A percentile compares a stretch with the other conserved stretches of the same genome.
These are phyloP conservation scores for Pichia sp. DNA, from an alignment of 1,139 yeast species.

Conservation along the genomic window DNA sequence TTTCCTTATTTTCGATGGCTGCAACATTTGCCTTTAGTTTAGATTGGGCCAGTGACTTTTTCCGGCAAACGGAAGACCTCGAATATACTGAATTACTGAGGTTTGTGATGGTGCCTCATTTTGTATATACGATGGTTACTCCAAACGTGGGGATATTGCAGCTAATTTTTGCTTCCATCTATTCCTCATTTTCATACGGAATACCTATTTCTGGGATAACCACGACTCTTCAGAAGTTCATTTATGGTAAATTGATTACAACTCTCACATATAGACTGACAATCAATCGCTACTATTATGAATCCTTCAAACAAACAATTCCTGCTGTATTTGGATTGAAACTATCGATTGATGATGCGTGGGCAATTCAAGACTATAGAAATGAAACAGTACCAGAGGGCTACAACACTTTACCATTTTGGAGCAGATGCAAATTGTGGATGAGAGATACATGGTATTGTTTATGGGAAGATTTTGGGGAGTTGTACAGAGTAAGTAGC, in stretches of 20 bases:
- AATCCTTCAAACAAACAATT: constrained; percentile 6
- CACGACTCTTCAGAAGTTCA: not conserved
- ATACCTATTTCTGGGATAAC: not conserved
- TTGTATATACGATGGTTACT: constrained; percentile 4
- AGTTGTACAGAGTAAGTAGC: not conserved
- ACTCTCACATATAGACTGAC: constrained; percentile 2
- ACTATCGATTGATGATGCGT: constrained; percentile 5
- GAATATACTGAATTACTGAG: not conserved
- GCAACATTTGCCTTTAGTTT: not conserved
- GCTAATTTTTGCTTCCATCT: not conserved
- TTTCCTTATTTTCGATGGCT: not conserved
- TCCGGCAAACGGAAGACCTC: not conserved
- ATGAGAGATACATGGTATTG: constrained; percentile 3
- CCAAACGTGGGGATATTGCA: constrained; percentile 3
- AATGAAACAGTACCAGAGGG: constrained; percentile 1
- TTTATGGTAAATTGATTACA: not conserved
- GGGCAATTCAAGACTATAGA: constrained; percentile 7
- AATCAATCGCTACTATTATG: constrained; percentile 6
- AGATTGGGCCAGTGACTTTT: constrained; percentile 4
- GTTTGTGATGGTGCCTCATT: constrained; percentile 1
- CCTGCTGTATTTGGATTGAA: constrained; percentile 9
- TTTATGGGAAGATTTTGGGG: constrained; percentile 6
- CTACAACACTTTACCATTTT: not conserved
- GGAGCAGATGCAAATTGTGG: not conserved
- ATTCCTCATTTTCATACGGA: constrained; percentile 1